These are phyloP conservation scores for Pythium sp. DNA, from an alignment of 352 stramenopile genomes.

Conservation along the genomic window DNA sequence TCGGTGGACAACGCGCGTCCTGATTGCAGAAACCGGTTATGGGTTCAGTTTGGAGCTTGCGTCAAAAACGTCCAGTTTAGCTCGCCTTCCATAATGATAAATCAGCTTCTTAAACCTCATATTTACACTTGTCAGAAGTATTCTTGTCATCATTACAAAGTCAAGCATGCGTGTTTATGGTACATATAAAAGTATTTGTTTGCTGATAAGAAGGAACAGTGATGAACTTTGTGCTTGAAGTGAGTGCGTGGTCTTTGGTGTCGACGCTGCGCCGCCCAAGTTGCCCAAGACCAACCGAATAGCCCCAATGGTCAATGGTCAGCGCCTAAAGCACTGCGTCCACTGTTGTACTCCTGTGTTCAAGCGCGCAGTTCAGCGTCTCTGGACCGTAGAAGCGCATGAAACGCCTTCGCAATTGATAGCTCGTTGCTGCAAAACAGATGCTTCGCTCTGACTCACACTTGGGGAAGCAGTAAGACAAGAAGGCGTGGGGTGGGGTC, in stretches of 20 bases:
- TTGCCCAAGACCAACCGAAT: background rate
- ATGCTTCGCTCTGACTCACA: background rate
- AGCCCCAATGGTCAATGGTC: background rate
- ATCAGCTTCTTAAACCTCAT: background rate
- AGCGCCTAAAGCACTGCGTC: background rate
- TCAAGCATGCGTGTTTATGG: background rate
- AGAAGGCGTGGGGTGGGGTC: background rate
- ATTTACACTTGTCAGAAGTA: background rate
- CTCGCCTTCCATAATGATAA: background rate
- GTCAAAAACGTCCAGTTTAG: background rate
- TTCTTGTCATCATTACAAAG: background rate
- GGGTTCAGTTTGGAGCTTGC: slow-evolving; percentile 8
- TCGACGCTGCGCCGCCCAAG: background rate
- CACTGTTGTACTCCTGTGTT: background rate
- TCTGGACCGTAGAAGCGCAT: background rate
- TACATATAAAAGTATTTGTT: background rate
- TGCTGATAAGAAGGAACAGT: background rate
- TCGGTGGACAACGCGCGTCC: slow-evolving; percentile 1
- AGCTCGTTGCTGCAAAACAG: background rate
- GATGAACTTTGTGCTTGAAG: background rate
- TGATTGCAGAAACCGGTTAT: background rate
- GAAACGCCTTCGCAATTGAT: background rate
- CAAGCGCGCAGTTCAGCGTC: background rate
- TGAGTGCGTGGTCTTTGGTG: background rate
- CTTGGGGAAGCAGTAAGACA: background rate